Conservation (phyloP, 768 basidiomycete species). For the Coprinellus micaceus region DNA sequence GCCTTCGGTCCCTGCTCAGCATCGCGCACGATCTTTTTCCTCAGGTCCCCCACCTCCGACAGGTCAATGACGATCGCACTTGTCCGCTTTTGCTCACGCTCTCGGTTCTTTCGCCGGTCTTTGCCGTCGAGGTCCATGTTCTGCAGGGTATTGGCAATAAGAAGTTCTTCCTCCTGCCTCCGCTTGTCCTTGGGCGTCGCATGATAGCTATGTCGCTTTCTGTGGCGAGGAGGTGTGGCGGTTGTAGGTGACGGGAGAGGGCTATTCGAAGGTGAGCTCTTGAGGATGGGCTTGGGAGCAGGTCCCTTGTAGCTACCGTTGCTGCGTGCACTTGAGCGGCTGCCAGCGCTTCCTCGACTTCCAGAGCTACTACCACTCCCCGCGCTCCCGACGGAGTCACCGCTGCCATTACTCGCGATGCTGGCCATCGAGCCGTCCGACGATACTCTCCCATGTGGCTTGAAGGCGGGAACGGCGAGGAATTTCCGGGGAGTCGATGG, state of each 20-base stretch:
- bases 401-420: slow-evolving; percentile 5
- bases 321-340: too few relatives aligned
- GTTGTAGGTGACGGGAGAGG: neutral
- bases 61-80: neutral
- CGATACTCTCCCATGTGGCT: neutral
- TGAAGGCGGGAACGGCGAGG: neutral
- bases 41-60: neutral
- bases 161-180: neutral
- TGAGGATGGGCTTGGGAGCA: slow-evolving; percentile 21
- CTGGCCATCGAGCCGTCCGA: neutral
- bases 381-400: neutral
- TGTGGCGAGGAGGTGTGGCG: neutral
- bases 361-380: slow-evolving; percentile 24
- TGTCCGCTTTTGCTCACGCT: neutral
- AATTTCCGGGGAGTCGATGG: neutral
- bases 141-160: neutral
- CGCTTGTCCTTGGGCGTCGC: neutral
- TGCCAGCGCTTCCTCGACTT: slow-evolving; percentile 52
- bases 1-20: neutral
- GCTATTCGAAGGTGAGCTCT: slow-evolving; percentile 17
- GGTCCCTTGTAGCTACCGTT: slow-evolving; percentile 17
- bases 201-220: slow-evolving; percentile 1
- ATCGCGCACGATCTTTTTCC: too few relatives aligned
- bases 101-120: neutral
- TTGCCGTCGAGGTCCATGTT: neutral